A percentile compares a stretch with the other conserved stretches of the same genome.
Conservation (phyloP, 2,329 filamentous ascomycete species). For the Hypoxylon sp. region DNA sequence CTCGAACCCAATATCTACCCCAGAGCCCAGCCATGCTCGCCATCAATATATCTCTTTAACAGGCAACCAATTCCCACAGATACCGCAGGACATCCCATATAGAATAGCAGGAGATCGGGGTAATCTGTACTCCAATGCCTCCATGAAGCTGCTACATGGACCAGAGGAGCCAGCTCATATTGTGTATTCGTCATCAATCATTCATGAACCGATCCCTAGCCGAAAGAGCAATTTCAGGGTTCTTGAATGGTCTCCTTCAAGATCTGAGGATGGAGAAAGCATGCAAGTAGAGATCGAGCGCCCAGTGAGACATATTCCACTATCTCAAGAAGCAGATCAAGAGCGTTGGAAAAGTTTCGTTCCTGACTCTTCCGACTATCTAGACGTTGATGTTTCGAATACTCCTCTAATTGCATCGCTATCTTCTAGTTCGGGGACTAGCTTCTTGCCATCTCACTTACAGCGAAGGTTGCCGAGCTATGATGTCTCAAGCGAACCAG, state of each 20-base stretch:
- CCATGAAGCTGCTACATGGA: background rate
- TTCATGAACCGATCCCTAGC: conserved; percentile 49
- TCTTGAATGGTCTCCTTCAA: conserved; percentile 49
- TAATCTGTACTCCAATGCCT: background rate
- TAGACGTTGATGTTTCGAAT: conserved; percentile 11
- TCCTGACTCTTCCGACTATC: conserved; percentile 28
- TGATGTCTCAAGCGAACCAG: conserved; percentile 43
- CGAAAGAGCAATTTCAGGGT: conserved; percentile 44
- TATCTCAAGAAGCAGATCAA: conserved; percentile 47
- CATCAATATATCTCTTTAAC: conserved; percentile 15
- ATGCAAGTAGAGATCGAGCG: conserved; percentile 50
- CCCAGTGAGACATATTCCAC: conserved; percentile 37
- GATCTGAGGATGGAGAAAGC: conserved; percentile 46
- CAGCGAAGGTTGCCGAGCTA: conserved; percentile 44
- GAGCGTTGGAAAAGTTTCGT: conserved; percentile 46
- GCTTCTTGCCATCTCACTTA: conserved; percentile 46
- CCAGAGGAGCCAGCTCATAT: conserved; percentile 46
- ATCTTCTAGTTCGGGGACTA: conserved; percentile 14
- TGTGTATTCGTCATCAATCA: conserved; percentile 47
- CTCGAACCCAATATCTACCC: conserved; percentile 32
- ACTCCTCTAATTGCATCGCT: conserved; percentile 14
- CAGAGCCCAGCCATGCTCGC: conserved; percentile 36
- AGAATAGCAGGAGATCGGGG: background rate
- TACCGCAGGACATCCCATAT: background rate
- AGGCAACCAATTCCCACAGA: conserved; percentile 5